A percentile compares a stretch with the other conserved stretches of the same genome.
phyloP scores from a whole-genome alignment of 2,329 filamentous ascomycete genomes.

The Fusarium burgessii region DNA sequence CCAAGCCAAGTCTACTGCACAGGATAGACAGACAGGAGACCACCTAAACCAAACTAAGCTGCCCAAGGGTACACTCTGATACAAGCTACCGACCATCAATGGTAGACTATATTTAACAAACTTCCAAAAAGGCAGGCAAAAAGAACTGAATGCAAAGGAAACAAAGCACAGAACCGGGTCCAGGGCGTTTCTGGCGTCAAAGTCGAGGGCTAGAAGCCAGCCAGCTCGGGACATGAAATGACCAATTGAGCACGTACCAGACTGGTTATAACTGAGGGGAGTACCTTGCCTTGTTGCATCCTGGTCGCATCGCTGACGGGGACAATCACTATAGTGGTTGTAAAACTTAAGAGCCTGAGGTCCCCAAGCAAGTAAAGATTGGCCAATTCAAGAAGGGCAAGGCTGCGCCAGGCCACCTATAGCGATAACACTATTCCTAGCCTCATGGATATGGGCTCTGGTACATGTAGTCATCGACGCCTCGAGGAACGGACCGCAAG shows the following conservation, averaged over 20 bases:
- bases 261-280: slow-evolving; percentile 12
- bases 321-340: neutral
- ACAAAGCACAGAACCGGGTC: slow-evolving; percentile 14
- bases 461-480: neutral
- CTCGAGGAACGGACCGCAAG: slow-evolving; percentile 17
- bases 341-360: slow-evolving; percentile 12
- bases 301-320: slow-evolving; percentile 10
- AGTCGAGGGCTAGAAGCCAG: slow-evolving; percentile 28
- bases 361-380: neutral
- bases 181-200: slow-evolving; percentile 32
- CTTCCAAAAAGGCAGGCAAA: slow-evolving; percentile 2
- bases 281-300: neutral
- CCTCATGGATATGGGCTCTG: neutral
- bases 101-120: neutral
- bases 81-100: neutral
- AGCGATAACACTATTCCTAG: slow-evolving; percentile 2
- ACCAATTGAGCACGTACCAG: slow-evolving; percentile 34
- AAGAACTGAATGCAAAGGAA: slow-evolving; percentile 4
- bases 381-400: neutral
- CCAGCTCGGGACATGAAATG: slow-evolving; percentile 30
- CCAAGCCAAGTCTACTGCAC: neutral
- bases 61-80: neutral
- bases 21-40: neutral
- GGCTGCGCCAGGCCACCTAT: slow-evolving; percentile 1
- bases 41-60: neutral